Evolutionary conservation across 176 grass and related monocot species (phyloP), one percentile per base, ranked within the genome.

Genomic region (Musa acuminata): DNA sequence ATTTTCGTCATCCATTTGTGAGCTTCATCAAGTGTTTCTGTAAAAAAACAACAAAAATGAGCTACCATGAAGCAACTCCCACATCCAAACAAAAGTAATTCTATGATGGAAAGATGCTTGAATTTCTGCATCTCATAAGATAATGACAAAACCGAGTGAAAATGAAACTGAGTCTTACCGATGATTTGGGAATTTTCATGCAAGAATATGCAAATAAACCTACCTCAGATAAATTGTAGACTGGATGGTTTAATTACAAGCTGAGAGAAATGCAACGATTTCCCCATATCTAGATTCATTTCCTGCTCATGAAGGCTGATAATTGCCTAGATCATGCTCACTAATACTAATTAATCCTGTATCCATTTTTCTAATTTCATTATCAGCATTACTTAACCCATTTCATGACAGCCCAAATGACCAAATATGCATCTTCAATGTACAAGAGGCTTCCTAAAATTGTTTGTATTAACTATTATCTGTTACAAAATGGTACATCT

Each of bases 1-100:
- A 98, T 93, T 63, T 88, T 89, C 5, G 79, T 91, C 90, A 88
- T 97, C 82, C 85, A 88, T 57, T 91, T 93, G 69, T 91, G 85
- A 69, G 87, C 94, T 48, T 89, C 94, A n/a, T n/a, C n/a, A n/a
- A n/a, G n/a, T n/a, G n/a, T n/a, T n/a, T n/a, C n/a, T n/a, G n/a
- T n/a, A n/a, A n/a, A n/a, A n/a, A n/a, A n/a, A n/a, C n/a, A n/a
- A n/a, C n/a, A n/a, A n/a, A n/a, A n/a, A n/a, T n/a, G n/a, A n/a
- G n/a, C n/a, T n/a, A n/a, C n/a, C n/a, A 49, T 19, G 67, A 49
- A 49, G 26, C 29, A 35, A 35, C 29, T 35, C 29, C 4, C 29
- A 35, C 0, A 35, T 35, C 29, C 29, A 35, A 35, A 35, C 3
- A 35, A 35, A 35, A 35, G 29, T 35, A 35, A 35, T 35, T 35